phyloP scores from a whole-genome alignment of 208 protist species.

The Jaenimonas drosophilae region DNA sequence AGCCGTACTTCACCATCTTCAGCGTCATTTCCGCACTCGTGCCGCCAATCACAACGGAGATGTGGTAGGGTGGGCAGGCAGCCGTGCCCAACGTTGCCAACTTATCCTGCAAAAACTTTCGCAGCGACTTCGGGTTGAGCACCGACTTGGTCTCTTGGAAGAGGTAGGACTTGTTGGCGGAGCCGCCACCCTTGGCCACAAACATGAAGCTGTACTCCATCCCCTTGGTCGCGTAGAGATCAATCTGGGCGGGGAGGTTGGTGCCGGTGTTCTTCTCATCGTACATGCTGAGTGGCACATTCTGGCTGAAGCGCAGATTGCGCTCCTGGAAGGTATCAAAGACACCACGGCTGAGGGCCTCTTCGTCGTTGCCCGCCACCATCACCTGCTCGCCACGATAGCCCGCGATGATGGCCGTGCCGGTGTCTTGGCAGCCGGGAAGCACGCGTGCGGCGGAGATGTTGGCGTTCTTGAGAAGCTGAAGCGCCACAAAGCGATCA shows the following conservation, averaged over 20 bases:
- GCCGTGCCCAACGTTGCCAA: conserved; percentile 91
- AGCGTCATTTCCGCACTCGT: conserved; percentile 94
- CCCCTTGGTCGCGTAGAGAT: conserved; percentile 92
- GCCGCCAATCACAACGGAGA: conserved; percentile 95
- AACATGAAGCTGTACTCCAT: conserved; percentile 95
- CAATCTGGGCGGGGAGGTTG: conserved; percentile 97
- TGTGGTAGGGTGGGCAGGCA: conserved; percentile 97
- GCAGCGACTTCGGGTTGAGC: conserved; percentile 88
- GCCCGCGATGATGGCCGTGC: conserved; percentile 94
- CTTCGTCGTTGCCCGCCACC: conserved; percentile 91
- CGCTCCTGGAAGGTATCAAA: conserved; percentile 91
- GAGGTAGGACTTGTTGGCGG: conserved; percentile 96
- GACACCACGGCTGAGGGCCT: conserved; percentile 89
- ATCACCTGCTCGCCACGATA: conserved; percentile 94
- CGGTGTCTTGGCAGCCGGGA: conserved; percentile 95
- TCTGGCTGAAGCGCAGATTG: conserved; percentile 95
- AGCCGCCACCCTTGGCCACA: conserved; percentile 96
- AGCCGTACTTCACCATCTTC: conserved; percentile 95
- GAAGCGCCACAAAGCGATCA: conserved; percentile 95
- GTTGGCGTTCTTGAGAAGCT: conserved; percentile 96
- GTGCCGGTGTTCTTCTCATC: conserved; percentile 95
- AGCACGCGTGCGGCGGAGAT: conserved; percentile 88
- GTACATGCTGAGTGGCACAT: conserved; percentile 93
- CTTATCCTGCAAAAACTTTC: conserved; percentile 92
- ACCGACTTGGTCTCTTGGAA: conserved; percentile 96